Conservation (phyloP, 192 early-diverging fungal genomes). For the Coemansia sp. region DNA sequence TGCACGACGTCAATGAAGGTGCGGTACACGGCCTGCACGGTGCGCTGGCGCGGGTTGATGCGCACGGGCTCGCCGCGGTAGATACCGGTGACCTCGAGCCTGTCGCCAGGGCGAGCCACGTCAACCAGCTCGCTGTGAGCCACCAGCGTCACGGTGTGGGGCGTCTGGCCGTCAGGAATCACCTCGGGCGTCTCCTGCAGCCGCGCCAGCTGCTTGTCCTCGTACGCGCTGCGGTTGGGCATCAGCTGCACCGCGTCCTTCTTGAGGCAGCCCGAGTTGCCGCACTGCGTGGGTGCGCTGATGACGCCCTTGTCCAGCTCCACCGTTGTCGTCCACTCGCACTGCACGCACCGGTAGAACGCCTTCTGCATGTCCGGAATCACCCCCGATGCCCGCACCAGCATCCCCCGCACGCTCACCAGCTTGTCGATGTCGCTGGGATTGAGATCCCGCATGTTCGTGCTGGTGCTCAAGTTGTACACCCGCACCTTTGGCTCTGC, state of each 20-base stretch:
- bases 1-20: constrained; percentile 29
- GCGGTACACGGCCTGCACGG: constrained; percentile 8
- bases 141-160: constrained; percentile 55
- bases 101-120: constrained; percentile 57
- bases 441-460: constrained; percentile 93
- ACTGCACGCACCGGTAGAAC: constrained; percentile 90
- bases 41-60: constrained; percentile 26
- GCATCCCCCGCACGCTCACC: constrained; percentile 88
- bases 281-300: constrained; percentile 49
- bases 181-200: constrained; percentile 61
- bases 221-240: constrained; percentile 59
- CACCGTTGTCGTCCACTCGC: constrained; percentile 59
- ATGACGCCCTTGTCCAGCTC: constrained; percentile 58
- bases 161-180: constrained; percentile 57
- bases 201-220: constrained; percentile 82
- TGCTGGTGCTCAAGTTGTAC: constrained; percentile 71
- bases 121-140: constrained; percentile 60
- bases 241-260: constrained; percentile 56
- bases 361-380: constrained; percentile 94
- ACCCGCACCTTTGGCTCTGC: constrained; percentile 72
- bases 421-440: constrained; percentile 98
- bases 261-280: constrained; percentile 68
- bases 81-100: constrained; percentile 41
- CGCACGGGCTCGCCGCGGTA: constrained; percentile 37
- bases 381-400: constrained; percentile 86